Evolutionary conservation across 768 basidiomycete genomes (phyloP).

Genomic region (Dacryopinax primogenitus): DNA sequence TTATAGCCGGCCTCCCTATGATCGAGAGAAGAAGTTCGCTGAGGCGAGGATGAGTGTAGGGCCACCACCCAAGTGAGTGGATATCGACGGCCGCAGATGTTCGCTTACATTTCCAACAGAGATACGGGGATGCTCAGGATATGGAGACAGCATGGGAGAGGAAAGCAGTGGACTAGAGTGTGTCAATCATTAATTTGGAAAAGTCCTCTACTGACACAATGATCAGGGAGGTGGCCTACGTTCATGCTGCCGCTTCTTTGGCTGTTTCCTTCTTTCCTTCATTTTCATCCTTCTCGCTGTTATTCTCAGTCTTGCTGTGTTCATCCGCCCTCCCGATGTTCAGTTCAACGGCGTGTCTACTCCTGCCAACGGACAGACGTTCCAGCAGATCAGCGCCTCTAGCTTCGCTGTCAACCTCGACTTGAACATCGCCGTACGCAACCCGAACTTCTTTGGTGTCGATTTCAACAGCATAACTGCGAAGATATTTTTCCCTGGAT

Average conservation of each 20-base stretch:
- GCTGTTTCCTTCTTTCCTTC: constrained; percentile 5
- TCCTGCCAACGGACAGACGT: not conserved
- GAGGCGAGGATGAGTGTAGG: not conserved
- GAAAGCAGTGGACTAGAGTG: not conserved
- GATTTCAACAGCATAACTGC: constrained; percentile 9
- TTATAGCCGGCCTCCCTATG: not conserved
- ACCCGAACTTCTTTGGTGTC: constrained; percentile 13
- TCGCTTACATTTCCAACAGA: not conserved
- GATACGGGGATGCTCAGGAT: constrained; percentile 2
- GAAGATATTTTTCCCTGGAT: constrained; percentile 5
- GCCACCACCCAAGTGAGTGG: not conserved
- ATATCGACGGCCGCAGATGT: not conserved
- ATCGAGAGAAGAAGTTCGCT: not conserved
- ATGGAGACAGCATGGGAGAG: not conserved
- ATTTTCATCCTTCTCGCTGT: constrained; percentile 7
- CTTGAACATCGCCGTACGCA: not conserved
- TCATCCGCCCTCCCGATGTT: constrained; percentile 12
- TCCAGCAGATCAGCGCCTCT: not conserved
- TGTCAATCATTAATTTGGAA: not conserved
- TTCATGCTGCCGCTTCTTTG: constrained; percentile 9
- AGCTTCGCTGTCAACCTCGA: constrained; percentile 8
- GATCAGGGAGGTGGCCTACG: constrained; percentile 7
- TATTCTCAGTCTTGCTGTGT: constrained; percentile 9
- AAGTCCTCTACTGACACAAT: not conserved
- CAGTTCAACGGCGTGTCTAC: not conserved